Evolutionary conservation across 495 filamentous ascomycete genomes (phyloP), one percentile per base, ranked within the genome.

Genomic region (Geoglossum glabrum): DNA sequence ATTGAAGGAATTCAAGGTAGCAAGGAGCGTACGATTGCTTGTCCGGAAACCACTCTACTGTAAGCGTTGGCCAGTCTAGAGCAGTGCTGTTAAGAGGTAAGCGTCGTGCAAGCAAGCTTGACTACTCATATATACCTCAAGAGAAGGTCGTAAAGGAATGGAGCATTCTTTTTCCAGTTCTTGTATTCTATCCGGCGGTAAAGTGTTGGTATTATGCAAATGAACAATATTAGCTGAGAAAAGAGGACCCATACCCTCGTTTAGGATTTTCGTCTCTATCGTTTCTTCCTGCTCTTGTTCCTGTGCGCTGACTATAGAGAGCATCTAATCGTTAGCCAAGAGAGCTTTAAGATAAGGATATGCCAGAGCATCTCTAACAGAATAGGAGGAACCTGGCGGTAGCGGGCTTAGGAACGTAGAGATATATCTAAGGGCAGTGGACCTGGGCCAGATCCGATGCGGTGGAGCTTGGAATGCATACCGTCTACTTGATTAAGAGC

Each of bases 91-190:
- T 60, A n/a, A 0, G 25, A 6, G 0, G 46, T 60, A 8, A 51
- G 54, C 43, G 56, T 45, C 1, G n/a, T 27, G n/a, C 0, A n/a
- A 8, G 23, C 28, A 19, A 28, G 15, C 17, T 49, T 23, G 34
- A 15, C 54, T 17, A 38, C 55, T 38, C 7, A 0, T 19, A n/a
- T 8, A 49, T 61, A 81, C 80, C 78, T 90, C 31, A 95, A 71
- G 58, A 97, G 90, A 76, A 95, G 82, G 65, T 96, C 93, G 69
- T 99, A 99, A 62, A 99, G 84, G 69, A 96, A 96, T 2, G 90
- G 89, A 61, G 87, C 84, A 70, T 97, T 97, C 78, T 99, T 99
- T 77, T 99, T 99, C 93, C 93, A 99, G 61, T 87, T 95, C 68
- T 99, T 99, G 78, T 99, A 99, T 71, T 97, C 93, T 90, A 66